phyloP scores from a whole-genome alignment of 345 rosid species.

The Viola odorata region DNA sequence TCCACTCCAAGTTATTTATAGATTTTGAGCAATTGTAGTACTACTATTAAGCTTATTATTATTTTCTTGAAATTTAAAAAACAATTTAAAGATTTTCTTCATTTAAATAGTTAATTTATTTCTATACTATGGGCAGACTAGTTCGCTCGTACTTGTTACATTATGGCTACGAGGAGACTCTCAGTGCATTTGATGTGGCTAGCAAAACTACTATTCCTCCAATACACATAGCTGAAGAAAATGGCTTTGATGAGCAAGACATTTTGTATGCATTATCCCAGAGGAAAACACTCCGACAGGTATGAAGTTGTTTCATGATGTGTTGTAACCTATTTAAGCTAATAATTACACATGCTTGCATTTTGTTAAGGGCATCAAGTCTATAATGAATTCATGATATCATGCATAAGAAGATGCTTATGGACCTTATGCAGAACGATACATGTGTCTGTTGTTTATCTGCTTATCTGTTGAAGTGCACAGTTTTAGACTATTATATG shows the following conservation, averaged over 20 bases:
- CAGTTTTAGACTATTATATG: too few species aligned
- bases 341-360: neutral
- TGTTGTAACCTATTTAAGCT: neutral
- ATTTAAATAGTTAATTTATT: neutral
- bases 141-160: conserved; percentile 84
- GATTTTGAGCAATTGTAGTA: too few species aligned
- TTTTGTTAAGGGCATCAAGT: neutral
- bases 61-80: too few species aligned
- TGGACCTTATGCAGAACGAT: too few species aligned
- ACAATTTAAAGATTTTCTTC: neutral
- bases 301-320: conserved; percentile 22
- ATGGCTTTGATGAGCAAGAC: conserved; percentile 58
- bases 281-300: conserved; percentile 80
- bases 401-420: too few species aligned
- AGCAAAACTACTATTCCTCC: conserved; percentile 70
- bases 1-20: neutral
- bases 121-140: conserved; percentile 48
- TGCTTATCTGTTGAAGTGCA: too few species aligned
- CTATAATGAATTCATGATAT: neutral
- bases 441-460: too few species aligned
- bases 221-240: conserved; percentile 48
- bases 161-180: conserved; percentile 93
- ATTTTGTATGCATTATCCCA: conserved; percentile 61
- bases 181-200: conserved; percentile 78
- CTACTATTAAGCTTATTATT: too few species aligned